Evolutionary conservation across 306 rosid species (phyloP), one percentile per base, ranked within the genome.

Genomic region (Astragalus membranaceus): DNA sequence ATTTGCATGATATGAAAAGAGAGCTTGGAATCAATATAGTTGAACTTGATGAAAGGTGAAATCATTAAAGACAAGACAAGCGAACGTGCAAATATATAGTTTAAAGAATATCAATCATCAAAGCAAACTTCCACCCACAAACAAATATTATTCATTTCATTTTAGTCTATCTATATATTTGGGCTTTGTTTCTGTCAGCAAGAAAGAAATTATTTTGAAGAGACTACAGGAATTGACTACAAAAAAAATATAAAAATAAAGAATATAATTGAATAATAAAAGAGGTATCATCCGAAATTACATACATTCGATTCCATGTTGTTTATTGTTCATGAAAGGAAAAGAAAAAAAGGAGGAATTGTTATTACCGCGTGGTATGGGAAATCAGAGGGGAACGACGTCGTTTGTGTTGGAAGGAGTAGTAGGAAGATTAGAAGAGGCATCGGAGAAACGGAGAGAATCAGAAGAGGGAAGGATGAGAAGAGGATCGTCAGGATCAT

Each of bases 361-460:
- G 8, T 11, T 26, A 20, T 32, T 42, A 63, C 53, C 52, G 37
- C 6, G 32, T 1, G 14, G n/a, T 0, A 10, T 4, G 10, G n/a
- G 30, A 26, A 54, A 6, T 42, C 80, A 85, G 67, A 81, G 79
- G 13, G 89, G 88, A 15, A 44, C 84, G 81, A 77, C 82, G 76
- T 77, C 83, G 77, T 76, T 80, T 30, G 9, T 64, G 29, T 10
- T 6, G 64, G 48, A 48, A 29, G 66, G 26, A 20, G 55, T 23
- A 32, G 43, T 20, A 0, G 23, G 23, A 20, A 20, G 20, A 48
- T 47, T 26, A 59, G 80, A 50, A 8, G 85, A 60, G 14, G 49
- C 77, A 6, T 86, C 74, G 44, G 76, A 54, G 12, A 20, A 7
- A 39, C 5, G 37, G 52, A 5, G 48, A 16, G 79, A 72, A 50